Percentiles rank a stretch among this genome's conserved stretches.
Conservation (phyloP, 208 protist species). For the Porcisia hertigi region DNA sequence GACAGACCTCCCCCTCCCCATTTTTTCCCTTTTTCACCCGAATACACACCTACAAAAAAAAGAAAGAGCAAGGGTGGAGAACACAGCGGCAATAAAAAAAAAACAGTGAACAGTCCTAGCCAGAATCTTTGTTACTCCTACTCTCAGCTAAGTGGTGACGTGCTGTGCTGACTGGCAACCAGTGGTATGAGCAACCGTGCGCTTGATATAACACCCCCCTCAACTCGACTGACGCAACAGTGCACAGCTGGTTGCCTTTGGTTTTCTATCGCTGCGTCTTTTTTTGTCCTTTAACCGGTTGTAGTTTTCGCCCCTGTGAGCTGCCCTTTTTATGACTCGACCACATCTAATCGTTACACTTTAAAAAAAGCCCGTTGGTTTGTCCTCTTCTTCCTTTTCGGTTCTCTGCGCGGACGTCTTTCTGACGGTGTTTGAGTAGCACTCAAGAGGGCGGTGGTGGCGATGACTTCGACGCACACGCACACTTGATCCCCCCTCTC, state of each 20-base stretch:
- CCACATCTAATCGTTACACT: not conserved
- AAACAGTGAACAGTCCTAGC: not conserved
- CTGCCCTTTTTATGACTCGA: not conserved
- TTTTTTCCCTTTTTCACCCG: too few species aligned
- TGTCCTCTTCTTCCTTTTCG: not conserved
- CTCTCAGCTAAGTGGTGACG: not conserved
- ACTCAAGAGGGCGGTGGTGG: not conserved
- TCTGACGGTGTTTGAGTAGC: not conserved
- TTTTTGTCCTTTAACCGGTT: not conserved
- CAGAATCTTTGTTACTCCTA: not conserved
- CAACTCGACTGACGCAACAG: not conserved
- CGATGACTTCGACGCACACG: not conserved
- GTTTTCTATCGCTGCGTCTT: not conserved
- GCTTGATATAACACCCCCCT: not conserved
- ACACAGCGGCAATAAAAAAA: not conserved
- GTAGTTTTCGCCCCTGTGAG: not conserved
- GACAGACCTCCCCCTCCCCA: too few species aligned
- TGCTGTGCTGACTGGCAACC: not conserved
- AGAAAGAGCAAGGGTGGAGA: not conserved
- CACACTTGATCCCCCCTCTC: not conserved
- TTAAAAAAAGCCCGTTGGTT: not conserved
- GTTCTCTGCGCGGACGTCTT: not conserved
- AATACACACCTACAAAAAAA: not conserved
- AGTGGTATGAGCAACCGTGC: not conserved
- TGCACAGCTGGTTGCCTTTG: not conserved